Conservation (phyloP, 148 eudicot species). For the Heliosperma pusillum region DNA sequence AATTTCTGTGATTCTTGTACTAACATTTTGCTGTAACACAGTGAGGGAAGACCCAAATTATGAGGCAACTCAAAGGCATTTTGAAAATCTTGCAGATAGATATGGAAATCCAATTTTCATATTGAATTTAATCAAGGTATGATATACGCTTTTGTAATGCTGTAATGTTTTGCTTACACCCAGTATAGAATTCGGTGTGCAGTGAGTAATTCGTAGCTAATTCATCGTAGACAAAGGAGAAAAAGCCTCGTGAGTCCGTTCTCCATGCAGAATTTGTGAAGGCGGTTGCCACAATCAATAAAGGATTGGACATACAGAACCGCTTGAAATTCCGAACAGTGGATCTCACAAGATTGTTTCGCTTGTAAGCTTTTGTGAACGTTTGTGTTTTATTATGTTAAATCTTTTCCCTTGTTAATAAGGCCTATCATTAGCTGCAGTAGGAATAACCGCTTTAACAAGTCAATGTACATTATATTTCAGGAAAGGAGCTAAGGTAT, state of each 20-base stretch:
- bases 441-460: constrained; percentile 5
- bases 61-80: constrained; percentile 82
- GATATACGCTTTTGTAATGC: not conserved
- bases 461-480: constrained; percentile 17
- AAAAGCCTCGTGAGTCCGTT: constrained; percentile 92
- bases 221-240: constrained; percentile 70
- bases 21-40: constrained; percentile 26
- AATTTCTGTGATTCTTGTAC: constrained; percentile 17
- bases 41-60: constrained; percentile 73
- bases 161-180: not conserved
- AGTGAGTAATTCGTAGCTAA: constrained; percentile 8
- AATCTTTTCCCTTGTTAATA: not conserved
- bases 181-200: not conserved
- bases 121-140: constrained; percentile 88
- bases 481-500: constrained; percentile 76
- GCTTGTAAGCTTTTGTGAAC: constrained; percentile 41
- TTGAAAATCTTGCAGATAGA: constrained; percentile 78
- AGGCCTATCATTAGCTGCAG: not conserved
- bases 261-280: constrained; percentile 83
- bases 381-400: not conserved
- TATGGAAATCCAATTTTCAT: constrained; percentile 92
- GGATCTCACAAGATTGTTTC: constrained; percentile 80
- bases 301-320: constrained; percentile 57
- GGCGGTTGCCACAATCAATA: constrained; percentile 80
- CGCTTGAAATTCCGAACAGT: constrained; percentile 81